These are phyloP conservation scores for Coemansia biformis DNA, from an alignment of 192 early-diverging fungal genomes.

Conservation along the genomic window DNA sequence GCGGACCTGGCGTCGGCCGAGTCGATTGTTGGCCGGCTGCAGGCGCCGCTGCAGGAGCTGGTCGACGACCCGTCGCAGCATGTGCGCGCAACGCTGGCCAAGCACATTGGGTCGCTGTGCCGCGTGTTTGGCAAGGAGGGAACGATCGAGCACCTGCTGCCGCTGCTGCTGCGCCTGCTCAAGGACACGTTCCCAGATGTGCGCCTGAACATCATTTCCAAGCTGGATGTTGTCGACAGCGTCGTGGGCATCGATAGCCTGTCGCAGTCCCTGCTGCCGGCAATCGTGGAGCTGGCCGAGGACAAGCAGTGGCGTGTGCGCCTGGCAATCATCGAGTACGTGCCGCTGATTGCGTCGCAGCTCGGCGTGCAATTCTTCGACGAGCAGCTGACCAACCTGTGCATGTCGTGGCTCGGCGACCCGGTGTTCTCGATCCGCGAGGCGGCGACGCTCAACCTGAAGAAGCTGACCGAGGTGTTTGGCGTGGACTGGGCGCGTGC, in stretches of 20 bases:
- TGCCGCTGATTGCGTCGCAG: conserved; percentile 93
- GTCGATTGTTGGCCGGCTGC: conserved; percentile 67
- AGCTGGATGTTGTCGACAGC: conserved; percentile 92
- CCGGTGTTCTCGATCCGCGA: conserved; percentile 96
- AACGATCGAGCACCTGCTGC: conserved; percentile 90
- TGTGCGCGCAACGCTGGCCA: conserved; percentile 91
- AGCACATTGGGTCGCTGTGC: conserved; percentile 92
- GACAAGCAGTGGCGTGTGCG: conserved; percentile 99
- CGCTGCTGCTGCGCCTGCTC: conserved; percentile 91
- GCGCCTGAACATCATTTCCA: conserved; percentile 96
- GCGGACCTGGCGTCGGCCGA: conserved; percentile 72
- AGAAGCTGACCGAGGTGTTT: conserved; percentile 96
- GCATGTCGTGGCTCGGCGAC: conserved; percentile 99
- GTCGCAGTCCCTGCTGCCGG: conserved; percentile 93
- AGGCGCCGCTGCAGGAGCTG: conserved; percentile 90
- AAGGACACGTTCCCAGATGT: conserved; percentile 98
- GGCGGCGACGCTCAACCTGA: conserved; percentile 90
- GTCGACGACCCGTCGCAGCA: conserved; percentile 95
- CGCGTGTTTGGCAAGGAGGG: conserved; percentile 92
- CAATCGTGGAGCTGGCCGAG: conserved; percentile 97
- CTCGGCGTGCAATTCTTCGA: conserved; percentile 96
- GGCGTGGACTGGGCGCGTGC: conserved; percentile 96
- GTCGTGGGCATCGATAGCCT: conserved; percentile 97
- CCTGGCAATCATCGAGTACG: conserved; percentile 98
- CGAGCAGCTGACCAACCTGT: conserved; percentile 86